Conservation (phyloP, 371 early-diverging fungal species). For the Rhizopus arrhizus region DNA sequence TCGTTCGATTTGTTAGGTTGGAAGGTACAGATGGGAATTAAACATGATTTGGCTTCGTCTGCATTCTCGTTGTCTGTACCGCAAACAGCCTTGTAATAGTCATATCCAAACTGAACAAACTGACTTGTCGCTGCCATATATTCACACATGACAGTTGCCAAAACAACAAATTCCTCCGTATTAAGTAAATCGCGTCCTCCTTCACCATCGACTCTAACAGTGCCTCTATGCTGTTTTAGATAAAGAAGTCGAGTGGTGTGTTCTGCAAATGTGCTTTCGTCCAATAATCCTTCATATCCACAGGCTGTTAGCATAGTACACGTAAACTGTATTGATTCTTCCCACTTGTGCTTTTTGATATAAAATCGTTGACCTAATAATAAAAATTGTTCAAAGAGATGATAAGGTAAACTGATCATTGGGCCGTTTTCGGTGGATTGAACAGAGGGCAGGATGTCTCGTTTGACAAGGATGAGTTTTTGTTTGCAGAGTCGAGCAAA, state of each 20-base stretch:
- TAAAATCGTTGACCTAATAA: conserved; percentile 47
- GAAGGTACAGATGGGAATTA: conserved; percentile 50
- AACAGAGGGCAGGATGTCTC: conserved; percentile 39
- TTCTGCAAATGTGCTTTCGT: conserved; percentile 6
- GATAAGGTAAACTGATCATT: conserved; percentile 41
- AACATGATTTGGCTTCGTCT: conserved; percentile 39
- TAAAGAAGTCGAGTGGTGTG: conserved; percentile 32
- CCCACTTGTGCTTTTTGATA: conserved; percentile 43
- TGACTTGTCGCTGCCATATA: conserved; percentile 41
- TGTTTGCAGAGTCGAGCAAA: conserved; percentile 50
- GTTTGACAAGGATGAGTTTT: conserved; percentile 34
- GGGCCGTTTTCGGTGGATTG: conserved; percentile 50
- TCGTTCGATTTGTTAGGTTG: conserved; percentile 24
- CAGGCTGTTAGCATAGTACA: conserved; percentile 44
- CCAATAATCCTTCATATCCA: conserved; percentile 28
- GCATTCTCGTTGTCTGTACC: conserved; percentile 25
- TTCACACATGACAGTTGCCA: conserved; percentile 47
- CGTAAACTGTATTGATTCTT: conserved; percentile 39
- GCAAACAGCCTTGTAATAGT: conserved; percentile 47
- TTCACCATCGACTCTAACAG: conserved; percentile 36
- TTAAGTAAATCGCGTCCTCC: neutral
- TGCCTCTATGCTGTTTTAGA: conserved; percentile 38
- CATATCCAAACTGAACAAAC: conserved; percentile 46
- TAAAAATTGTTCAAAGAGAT: conserved; percentile 47
- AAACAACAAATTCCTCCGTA: conserved; percentile 17